Evolutionary conservation across 2,329 filamentous ascomycete genomes (phyloP).

Genomic region (Fusarium transvaalense): DNA sequence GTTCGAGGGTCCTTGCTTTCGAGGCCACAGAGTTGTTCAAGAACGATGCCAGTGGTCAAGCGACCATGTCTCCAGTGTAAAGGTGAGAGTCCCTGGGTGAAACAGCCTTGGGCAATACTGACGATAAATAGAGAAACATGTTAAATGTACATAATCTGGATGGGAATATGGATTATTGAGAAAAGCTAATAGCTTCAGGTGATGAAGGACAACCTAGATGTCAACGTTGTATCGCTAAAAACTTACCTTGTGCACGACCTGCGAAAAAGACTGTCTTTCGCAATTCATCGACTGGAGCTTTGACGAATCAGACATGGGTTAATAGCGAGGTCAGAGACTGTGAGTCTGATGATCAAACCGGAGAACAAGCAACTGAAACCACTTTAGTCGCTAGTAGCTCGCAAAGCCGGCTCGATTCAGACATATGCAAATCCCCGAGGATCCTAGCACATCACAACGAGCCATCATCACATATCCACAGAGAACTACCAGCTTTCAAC

Average conservation of each 20-base stretch:
- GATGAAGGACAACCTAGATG: conserved; percentile 56
- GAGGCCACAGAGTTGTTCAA: neutral
- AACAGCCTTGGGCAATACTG: neutral
- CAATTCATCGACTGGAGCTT: conserved; percentile 51
- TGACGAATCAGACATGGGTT: conserved; percentile 55
- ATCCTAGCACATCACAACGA: conserved; percentile 4
- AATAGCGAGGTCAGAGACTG: conserved; percentile 53
- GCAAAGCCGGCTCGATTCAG: conserved; percentile 6
- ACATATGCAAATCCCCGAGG: neutral
- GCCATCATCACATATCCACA: neutral
- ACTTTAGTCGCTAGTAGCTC: conserved; percentile 19
- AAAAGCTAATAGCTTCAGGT: conserved; percentile 42
- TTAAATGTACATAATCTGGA: conserved; percentile 49
- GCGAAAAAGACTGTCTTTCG: conserved; percentile 54
- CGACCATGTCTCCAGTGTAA: conserved; percentile 54
- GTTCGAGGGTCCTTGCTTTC: neutral
- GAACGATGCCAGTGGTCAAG: conserved; percentile 52
- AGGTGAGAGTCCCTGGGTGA: conserved; percentile 34
- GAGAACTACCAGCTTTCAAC: neutral
- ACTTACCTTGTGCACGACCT: conserved; percentile 53
- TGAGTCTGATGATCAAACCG: conserved; percentile 35
- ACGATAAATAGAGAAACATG: conserved; percentile 49
- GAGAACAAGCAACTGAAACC: neutral
- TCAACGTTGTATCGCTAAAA: conserved; percentile 51
- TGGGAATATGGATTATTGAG: neutral